These are phyloP conservation scores for Eucalyptus caleyi DNA, from an alignment of 345 rosid species.

Conservation along the genomic window DNA sequence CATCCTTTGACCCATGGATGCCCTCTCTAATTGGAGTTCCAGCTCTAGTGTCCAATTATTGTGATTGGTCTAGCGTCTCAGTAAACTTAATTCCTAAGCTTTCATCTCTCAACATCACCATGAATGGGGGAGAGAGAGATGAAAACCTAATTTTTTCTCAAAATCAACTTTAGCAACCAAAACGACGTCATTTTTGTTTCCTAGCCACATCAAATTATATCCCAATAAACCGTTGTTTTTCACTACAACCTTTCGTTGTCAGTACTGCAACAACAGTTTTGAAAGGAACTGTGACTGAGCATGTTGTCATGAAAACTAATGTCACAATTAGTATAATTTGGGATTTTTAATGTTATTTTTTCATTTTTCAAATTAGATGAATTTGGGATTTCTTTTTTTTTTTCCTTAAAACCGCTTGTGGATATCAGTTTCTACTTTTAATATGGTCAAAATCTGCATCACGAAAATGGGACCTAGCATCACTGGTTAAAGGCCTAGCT, in stretches of 20 bases:
- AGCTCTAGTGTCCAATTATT: neutral
- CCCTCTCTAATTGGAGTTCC: constrained; percentile 45
- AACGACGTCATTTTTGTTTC: neutral
- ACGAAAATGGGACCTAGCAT: neutral
- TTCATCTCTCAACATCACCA: neutral
- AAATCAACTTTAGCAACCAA: neutral
- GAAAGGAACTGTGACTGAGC: neutral
- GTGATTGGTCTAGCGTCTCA: neutral
- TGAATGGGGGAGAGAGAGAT: neutral
- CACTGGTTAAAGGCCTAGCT: neutral
- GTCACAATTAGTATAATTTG: neutral
- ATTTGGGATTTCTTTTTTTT: neutral
- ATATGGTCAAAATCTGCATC: neutral
- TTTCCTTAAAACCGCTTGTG: neutral
- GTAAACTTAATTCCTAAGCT: neutral
- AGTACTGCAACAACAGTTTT: neutral
- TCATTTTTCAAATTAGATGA: neutral
- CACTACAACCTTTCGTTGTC: neutral
- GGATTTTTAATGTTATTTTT: neutral
- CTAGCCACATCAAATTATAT: neutral
- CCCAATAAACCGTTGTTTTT: neutral
- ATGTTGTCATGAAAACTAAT: neutral
- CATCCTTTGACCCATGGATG: constrained; percentile 44
- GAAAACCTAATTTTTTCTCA: neutral
- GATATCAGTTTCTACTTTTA: neutral